Conservation (phyloP, 2,329 filamentous ascomycete genomes). For the Pleomassaria siparia region DNA sequence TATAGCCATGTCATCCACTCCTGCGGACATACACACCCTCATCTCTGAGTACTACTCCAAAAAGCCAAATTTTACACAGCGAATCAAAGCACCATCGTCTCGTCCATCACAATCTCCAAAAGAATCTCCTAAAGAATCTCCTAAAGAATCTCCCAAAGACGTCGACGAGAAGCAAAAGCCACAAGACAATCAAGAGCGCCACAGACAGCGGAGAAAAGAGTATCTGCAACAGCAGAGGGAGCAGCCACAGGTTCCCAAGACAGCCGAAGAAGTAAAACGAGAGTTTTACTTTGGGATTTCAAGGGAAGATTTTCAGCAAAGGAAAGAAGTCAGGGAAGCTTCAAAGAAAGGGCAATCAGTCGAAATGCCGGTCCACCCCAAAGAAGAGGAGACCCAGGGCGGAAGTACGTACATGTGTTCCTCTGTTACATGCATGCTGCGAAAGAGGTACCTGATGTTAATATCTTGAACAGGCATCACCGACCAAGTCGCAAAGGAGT, state of each 20-base stretch:
- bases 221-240: too few relatives aligned
- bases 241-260: not conserved
- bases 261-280: not conserved
- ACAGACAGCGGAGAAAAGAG: not conserved
- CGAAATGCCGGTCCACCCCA: conserved; percentile 47
- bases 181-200: not conserved
- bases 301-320: not conserved
- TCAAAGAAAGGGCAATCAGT: conserved; percentile 12
- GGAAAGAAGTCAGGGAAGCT: not conserved
- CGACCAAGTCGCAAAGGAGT: conserved; percentile 50
- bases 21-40: conserved; percentile 1
- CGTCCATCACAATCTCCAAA: conserved; percentile 2
- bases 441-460: too few relatives aligned
- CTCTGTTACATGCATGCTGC: not conserved
- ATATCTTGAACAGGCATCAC: conserved; percentile 40
- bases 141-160: not conserved
- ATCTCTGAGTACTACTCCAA: conserved; percentile 17
- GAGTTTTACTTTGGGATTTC: not conserved
- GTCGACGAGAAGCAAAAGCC: not conserved
- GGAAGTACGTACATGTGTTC: conserved; percentile 38
- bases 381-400: conserved; percentile 43
- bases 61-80: conserved; percentile 13
- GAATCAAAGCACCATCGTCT: conserved; percentile 2
- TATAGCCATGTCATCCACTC: not conserved
- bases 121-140: conserved; percentile 3